A percentile compares a stretch with the other conserved stretches of the same genome.
Conservation (phyloP, 176 grass and related monocot species). For the Oryza meyeriana region DNA sequence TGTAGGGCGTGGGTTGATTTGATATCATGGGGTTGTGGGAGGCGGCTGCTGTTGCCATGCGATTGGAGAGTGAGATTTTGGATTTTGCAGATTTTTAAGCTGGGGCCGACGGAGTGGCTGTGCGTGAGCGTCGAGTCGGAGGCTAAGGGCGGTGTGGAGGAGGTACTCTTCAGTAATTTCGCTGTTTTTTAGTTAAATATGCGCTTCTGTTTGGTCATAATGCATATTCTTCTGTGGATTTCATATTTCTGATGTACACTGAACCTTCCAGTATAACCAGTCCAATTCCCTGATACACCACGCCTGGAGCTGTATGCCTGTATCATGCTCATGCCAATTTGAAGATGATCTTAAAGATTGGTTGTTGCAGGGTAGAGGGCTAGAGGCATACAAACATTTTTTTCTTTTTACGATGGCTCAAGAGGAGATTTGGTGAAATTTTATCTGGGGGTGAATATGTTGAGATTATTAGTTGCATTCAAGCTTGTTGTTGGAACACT, state of each 20-base stretch:
- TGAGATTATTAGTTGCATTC: not conserved
- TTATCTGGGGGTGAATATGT: not conserved
- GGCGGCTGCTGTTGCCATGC: not conserved
- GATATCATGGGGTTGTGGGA: not conserved
- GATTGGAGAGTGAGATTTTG: constrained; percentile 10
- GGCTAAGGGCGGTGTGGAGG: constrained; percentile 44
- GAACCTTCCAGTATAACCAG: not conserved
- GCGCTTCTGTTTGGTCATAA: not conserved
- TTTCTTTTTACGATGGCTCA: not conserved
- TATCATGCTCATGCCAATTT: not conserved
- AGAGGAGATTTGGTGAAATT: not conserved
- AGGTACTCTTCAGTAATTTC: constrained; percentile 44
- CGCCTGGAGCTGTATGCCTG: not conserved
- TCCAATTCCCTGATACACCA: not conserved
- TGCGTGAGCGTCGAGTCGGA: constrained; percentile 61
- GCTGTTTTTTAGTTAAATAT: constrained; percentile 17
- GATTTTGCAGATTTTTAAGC: constrained; percentile 62
- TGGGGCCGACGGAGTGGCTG: constrained; percentile 65
- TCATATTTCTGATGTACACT: not conserved
- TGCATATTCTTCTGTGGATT: not conserved
- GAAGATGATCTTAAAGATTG: not conserved
- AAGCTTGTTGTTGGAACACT: not conserved
- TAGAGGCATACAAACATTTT: not conserved
- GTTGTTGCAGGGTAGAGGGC: not conserved
- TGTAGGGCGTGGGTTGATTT: not conserved